Evolutionary conservation across 352 stramenopile species (phyloP), one percentile per base, ranked within the genome.

Genomic region (Globisporangium iwayamae): DNA sequence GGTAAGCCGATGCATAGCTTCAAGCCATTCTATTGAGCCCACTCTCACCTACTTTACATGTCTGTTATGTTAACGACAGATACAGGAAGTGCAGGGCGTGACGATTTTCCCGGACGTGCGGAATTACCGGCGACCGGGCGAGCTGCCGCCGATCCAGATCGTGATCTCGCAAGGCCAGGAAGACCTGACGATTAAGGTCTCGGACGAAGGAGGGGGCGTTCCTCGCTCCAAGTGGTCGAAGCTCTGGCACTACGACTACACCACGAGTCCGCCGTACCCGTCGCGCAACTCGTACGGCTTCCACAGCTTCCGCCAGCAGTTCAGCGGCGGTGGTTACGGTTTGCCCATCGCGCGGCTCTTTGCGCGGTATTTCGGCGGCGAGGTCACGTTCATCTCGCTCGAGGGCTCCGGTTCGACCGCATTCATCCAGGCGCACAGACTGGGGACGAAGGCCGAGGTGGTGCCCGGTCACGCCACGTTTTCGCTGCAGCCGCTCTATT

Each of bases 191-290:
- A 99, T 99, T 68, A 99, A 99, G 75, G 89, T 99, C 41, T 96
- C 84, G 36, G 98, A 99, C 74, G 96, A 99, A 76, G 98, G 97
- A 25, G 97, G 98, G 48, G 98, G 97, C 53, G 99, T 99, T 68
- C 88, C 90, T 13, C 85, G 98, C 36, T 98, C 88, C 67, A 91
- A 99, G 53, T 98, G 98, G 85, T 88, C 94, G 43, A 96, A 97
- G 62, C 94, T 99, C 67, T 99, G 96, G 95, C 96, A 93, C 56
- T 99, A 99, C 70, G 85, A 99, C 32, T 99, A 99, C 79, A 99
- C 97, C n/a, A 99, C 97, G 9, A 98, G 96, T 36, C 65, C 73
- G 50, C 63, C 78, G 61, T 87, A 72, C 46, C 81, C 82, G 11
- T 69, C 81, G 18, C 76, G 80, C 48, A 72, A 84, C 45, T 75